Evolutionary conservation across 768 basidiomycete genomes (phyloP).

Genomic region (Kwoniella heveanensis): DNA sequence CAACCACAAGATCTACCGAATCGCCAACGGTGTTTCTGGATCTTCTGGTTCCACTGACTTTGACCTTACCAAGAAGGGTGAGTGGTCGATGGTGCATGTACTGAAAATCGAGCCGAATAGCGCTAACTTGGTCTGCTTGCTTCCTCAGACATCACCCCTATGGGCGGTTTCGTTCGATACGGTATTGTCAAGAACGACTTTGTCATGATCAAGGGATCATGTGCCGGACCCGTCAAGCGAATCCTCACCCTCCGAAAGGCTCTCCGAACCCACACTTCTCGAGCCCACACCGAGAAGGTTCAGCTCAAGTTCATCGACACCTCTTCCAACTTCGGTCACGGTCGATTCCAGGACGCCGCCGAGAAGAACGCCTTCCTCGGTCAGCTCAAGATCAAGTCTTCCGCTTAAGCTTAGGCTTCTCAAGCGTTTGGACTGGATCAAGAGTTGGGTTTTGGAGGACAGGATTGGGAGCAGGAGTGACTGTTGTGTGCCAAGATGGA

Average conservation of each 20-base stretch:
- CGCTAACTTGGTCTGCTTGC: no score
- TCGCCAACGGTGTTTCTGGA: constrained; percentile 76
- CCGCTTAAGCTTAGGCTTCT: no score
- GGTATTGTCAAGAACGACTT: constrained; percentile 99
- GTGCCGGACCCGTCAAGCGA: constrained; percentile 97
- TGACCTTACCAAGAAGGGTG: constrained; percentile 63
- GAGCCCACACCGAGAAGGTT: constrained; percentile 92
- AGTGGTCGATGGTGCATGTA: no score
- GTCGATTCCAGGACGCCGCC: constrained; percentile 93
- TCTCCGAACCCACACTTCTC: constrained; percentile 83
- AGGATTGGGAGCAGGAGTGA: not conserved
- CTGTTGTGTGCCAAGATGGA: not conserved
- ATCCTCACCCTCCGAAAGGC: constrained; percentile 96
- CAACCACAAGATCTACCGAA: constrained; percentile 67
- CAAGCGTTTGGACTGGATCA: constrained; percentile 2
- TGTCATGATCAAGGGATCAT: constrained; percentile 92
- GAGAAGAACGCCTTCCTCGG: constrained; percentile 91
- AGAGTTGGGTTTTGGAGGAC: not conserved
- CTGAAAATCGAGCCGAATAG: no score
- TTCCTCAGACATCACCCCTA: constrained; percentile 70
- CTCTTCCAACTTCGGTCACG: constrained; percentile 95
- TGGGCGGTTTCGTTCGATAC: constrained; percentile 99
- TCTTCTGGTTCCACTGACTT: constrained; percentile 89
- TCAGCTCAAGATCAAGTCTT: constrained; percentile 58
- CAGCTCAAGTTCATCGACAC: constrained; percentile 97